Conservation (phyloP, 371 early-diverging fungal genomes). For the Mortierella sp. region DNA sequence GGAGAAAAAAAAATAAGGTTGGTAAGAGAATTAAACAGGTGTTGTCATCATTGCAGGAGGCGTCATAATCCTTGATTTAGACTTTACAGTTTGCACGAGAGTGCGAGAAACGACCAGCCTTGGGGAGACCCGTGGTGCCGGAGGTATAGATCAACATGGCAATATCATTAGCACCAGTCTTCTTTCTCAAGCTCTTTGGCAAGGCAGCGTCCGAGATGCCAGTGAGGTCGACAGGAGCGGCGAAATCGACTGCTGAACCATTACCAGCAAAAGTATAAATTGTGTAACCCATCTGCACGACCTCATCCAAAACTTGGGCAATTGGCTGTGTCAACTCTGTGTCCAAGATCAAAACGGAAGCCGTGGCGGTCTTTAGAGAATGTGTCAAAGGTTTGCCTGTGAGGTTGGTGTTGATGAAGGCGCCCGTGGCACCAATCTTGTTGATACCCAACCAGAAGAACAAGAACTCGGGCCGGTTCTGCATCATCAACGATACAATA, state of each 20-base stretch:
- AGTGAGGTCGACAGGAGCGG: slow-evolving; percentile 32
- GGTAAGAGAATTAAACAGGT: neutral
- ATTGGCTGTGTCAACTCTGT: slow-evolving; percentile 35
- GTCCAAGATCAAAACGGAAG: slow-evolving; percentile 50
- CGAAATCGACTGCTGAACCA: slow-evolving; percentile 29
- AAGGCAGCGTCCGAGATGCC: slow-evolving; percentile 23
- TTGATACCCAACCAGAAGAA: slow-evolving; percentile 57
- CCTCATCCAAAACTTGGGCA: slow-evolving; percentile 33
- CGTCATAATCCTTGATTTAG: neutral
- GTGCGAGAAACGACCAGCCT: slow-evolving; percentile 56
- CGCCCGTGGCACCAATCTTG: slow-evolving; percentile 55
- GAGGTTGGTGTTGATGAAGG: slow-evolving; percentile 56
- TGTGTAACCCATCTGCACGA: slow-evolving; percentile 43
- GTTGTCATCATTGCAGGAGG: no score
- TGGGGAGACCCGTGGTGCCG: slow-evolving; percentile 85
- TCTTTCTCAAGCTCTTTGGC: slow-evolving; percentile 40
- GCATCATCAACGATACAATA: slow-evolving; percentile 52
- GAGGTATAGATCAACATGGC: slow-evolving; percentile 96
- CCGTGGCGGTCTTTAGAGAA: slow-evolving; percentile 42
- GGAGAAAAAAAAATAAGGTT: neutral
- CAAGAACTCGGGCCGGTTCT: slow-evolving; percentile 54
- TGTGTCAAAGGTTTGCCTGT: slow-evolving; percentile 52
- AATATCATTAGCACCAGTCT: slow-evolving; percentile 67
- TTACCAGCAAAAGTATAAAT: slow-evolving; percentile 39
- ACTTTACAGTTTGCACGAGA: slow-evolving; percentile 52